phyloP scores from a whole-genome alignment of 441 rosid species.

The Adansonia rubrostipa region DNA sequence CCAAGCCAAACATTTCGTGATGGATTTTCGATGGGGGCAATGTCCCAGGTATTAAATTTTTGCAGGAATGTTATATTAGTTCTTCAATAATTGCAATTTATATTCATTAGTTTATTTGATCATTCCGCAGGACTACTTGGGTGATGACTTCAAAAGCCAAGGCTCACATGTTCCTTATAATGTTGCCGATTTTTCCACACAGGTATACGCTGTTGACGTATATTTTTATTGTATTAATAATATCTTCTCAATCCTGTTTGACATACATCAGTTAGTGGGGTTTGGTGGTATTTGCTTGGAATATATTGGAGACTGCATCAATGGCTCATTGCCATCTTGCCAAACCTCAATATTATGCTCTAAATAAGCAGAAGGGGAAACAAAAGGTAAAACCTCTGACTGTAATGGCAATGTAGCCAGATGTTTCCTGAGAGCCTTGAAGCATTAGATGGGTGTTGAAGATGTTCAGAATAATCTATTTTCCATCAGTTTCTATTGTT shows the following conservation, averaged over 20 bases:
- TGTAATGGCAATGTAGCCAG: neutral
- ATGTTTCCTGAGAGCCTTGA: neutral
- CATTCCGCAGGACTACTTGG: constrained; percentile 74
- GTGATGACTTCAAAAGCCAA: constrained; percentile 97
- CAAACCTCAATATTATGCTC: neutral
- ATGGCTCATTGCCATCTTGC: neutral
- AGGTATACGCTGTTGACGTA: constrained; percentile 49
- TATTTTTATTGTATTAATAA: constrained; percentile 19
- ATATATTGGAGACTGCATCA: constrained; percentile 4
- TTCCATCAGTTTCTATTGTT: neutral
- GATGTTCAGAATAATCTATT: constrained; percentile 7
- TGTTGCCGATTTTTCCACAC: constrained; percentile 87
- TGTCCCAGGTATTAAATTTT: constrained; percentile 80
- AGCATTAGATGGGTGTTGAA: neutral
- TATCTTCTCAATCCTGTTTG: constrained; percentile 6
- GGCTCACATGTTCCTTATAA: constrained; percentile 95
- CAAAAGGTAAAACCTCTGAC: neutral
- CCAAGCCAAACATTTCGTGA: constrained; percentile 85
- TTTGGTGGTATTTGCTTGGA: constrained; percentile 6
- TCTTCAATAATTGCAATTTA: neutral
- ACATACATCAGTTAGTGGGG: neutral
- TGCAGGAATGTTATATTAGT: neutral
- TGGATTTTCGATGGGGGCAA: constrained; percentile 95
- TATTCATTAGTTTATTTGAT: constrained; percentile 14
- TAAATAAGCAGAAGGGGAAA: neutral